These are phyloP conservation scores for Persicaria maculosa DNA, from an alignment of 148 eudicot genomes.

Conservation along the genomic window DNA sequence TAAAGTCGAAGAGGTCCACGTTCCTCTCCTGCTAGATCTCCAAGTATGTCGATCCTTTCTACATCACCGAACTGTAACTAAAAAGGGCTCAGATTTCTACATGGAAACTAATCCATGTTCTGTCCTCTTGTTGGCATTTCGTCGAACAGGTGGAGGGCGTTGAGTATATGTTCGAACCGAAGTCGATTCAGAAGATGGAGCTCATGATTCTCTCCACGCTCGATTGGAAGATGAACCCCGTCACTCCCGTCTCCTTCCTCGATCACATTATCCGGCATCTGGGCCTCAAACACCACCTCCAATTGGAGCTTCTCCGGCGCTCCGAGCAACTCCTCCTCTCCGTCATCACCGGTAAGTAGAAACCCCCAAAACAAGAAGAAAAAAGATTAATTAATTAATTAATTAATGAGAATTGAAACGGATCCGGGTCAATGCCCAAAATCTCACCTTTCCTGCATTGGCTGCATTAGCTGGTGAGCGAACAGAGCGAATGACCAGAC, in stretches of 20 bases:
- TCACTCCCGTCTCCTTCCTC: slow-evolving; percentile 66
- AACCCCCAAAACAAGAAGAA: not conserved
- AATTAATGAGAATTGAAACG: slow-evolving; percentile 1
- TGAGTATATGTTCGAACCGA: slow-evolving; percentile 53
- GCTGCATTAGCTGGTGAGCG: not conserved
- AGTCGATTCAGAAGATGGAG: slow-evolving; percentile 82
- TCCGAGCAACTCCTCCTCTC: slow-evolving; percentile 45
- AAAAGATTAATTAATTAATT: not conserved
- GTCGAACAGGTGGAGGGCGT: slow-evolving; percentile 49
- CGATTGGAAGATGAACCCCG: slow-evolving; percentile 81
- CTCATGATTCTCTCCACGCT: slow-evolving; percentile 68
- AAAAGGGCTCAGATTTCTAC: not conserved
- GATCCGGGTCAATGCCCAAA: not conserved
- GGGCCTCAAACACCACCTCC: slow-evolving; percentile 34
- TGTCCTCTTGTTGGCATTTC: slow-evolving; percentile 5
- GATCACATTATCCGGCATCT: slow-evolving; percentile 49
- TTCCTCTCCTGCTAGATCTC: slow-evolving; percentile 54
- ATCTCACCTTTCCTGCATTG: not conserved
- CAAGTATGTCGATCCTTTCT: slow-evolving; percentile 52
- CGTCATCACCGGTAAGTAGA: slow-evolving; percentile 39
- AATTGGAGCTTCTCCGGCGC: slow-evolving; percentile 39
- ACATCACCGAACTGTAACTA: no score
- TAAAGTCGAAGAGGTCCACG: slow-evolving; percentile 66
- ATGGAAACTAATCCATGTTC: not conserved
- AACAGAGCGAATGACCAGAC: not conserved